Base-by-base conservation (phyloP, 177 flowering plant species). In the Telopea speciosissima region DNA sequence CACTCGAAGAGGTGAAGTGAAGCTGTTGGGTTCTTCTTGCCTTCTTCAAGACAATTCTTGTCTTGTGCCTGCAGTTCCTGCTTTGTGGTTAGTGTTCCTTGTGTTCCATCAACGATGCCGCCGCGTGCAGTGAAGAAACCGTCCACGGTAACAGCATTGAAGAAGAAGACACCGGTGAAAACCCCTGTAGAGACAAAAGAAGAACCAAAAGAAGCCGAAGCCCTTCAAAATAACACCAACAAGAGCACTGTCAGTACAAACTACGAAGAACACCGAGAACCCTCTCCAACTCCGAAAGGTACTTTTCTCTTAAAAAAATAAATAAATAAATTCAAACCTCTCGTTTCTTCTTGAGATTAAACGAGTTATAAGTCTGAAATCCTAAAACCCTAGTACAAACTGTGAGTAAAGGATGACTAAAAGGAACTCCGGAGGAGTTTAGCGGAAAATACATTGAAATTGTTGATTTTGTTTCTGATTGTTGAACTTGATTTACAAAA, bases 91-190 rank as follows among this genome's bases (percentile, higher is more conserved):
- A 28, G 3, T 28, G 31, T 28, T 28, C 31, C 31, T 4, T 40
- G 19, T n/a, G 24, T 22, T 7, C 11, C 3, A 44, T 44, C 3
- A 16, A 68, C 44, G 62, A 77, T 77, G 80, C 77, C 77, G 49
- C 80, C 74, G 14, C 74, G 80, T 1, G 72, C 74, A 23, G 67
- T 74, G 11, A 70, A 65, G 65, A 72, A 75, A 23, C 62, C 67
- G 16, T 67, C 69, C 62, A 73, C 68, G 7, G 64, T 69, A 9
- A 49, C 71, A 8, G 66, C 77, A 8, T 58, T 68, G 24, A 77
- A 77, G 77, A 77, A 77, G 19, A 70, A 58, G 23, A 65, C 68
- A 25, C 61, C 63, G 62, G 13, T 63, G 13, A 70, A 64, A 21
- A 31, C 22, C 26, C 63, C 67, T 5, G 24, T 11, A 0, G 63